Percentiles rank a stretch among this genome's conserved stretches.
Evolutionary conservation across 306 rosid genomes (phyloP).

Genomic region (Vicia villosa): DNA sequence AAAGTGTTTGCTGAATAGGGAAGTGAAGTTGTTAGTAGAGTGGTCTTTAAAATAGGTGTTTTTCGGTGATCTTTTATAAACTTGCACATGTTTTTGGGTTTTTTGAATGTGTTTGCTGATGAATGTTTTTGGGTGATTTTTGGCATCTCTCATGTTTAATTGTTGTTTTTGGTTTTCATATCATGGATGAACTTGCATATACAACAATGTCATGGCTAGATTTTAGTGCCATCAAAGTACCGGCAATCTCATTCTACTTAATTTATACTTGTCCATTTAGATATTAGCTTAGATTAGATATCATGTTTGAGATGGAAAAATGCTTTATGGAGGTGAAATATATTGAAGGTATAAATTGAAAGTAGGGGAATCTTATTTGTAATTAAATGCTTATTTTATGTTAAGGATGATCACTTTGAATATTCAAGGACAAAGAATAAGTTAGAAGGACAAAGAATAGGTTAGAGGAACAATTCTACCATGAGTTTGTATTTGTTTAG

Average conservation of each 20-base stretch:
- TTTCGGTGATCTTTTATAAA: no score
- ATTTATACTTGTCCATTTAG: slow-evolving; percentile 1
- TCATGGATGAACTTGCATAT: background rate
- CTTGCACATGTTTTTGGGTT: no score
- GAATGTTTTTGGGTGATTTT: no score
- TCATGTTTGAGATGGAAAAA: slow-evolving; percentile 26
- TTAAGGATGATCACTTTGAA: slow-evolving; percentile 19
- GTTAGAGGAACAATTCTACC: background rate
- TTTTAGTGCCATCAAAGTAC: slow-evolving; percentile 20
- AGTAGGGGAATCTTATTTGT: background rate
- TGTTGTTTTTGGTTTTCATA: slow-evolving; percentile 2
- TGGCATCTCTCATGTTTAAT: background rate
- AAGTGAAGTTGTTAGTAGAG: slow-evolving; percentile 8
- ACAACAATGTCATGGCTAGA: background rate
- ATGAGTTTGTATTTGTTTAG: slow-evolving; percentile 1
- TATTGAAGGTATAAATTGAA: background rate
- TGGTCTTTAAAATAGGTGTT: no score
- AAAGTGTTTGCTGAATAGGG: slow-evolving; percentile 19
- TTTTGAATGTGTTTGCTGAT: no score
- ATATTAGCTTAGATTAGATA: background rate
- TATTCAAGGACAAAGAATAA: slow-evolving; percentile 14
- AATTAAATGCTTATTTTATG: slow-evolving; percentile 3
- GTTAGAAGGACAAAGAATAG: background rate
- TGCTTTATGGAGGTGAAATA: background rate
- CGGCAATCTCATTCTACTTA: background rate